Evolutionary conservation across 169 alveolate species (phyloP), one percentile per base, ranked within the genome.

Genomic region (Eimeria acervulina): DNA sequence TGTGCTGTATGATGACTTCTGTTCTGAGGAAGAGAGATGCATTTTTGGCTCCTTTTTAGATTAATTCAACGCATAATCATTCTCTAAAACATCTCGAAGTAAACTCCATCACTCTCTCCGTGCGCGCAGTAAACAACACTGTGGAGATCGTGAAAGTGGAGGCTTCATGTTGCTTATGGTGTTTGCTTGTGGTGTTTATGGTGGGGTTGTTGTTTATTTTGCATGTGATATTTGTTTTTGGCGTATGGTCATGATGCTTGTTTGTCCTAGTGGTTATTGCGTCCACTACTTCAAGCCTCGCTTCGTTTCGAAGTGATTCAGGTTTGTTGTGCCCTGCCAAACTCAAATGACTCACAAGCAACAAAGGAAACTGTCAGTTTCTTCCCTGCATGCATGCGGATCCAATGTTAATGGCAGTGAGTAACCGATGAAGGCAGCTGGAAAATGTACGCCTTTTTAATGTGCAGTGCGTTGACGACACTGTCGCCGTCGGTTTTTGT

Each of bases 1-100:
- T 28, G 33, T 55, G 66, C 94, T 87, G 55, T 38, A 87, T 44
- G 81, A 87, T 26, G 94, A 87, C 61, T 87, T 87, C 63, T 8
- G 80, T 74, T 87, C 83, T 4, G 94, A 63, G 12, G 94, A 36
- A 42, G 94, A 87, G 38, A 87, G 55, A 87, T 21, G 0, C 2
- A 38, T 87, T 8, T 87, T 87, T 63, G 83, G 83, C 0, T 87
- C 94, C 59, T 87, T 87, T 26, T 63, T 87, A 63, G 94, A 87
- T 47, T 87, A 55, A 55, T 19, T 76, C 36, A 1, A 36, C 36
- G 4, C 26, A 5, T 7, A 10, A 1, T 26, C 61, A 7, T 36
- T 31, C 26, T 33, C n/a, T 5, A 8, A 66, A 13, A 28, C 42
- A 4, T 31, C 36, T 36, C 28, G 31, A 19, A 17, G 36, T 31